Conservation (phyloP, 768 basidiomycete genomes). For the Lactarius sanguifluus region DNA sequence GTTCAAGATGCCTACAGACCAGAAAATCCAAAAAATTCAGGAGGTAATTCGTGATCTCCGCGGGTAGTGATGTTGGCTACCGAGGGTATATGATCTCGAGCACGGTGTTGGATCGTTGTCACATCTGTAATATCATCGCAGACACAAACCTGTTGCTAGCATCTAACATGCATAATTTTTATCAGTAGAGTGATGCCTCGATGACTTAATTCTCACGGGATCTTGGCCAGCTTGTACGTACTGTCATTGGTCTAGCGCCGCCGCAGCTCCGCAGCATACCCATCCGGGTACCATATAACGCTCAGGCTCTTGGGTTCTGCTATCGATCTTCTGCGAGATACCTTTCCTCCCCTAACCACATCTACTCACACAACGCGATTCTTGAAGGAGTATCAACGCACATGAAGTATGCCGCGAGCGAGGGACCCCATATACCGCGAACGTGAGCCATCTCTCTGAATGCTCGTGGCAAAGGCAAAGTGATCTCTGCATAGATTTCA, state of each 20-base stretch:
- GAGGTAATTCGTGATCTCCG: slow-evolving; percentile 47
- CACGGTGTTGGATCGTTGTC: slow-evolving; percentile 8
- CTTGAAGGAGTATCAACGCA: not conserved
- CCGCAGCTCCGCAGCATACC: not conserved
- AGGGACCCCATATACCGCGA: slow-evolving; percentile 5
- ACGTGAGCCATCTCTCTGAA: not conserved
- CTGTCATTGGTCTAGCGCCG: too few species aligned
- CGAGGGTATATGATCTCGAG: not conserved
- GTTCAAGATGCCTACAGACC: slow-evolving; percentile 52
- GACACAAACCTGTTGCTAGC: not conserved
- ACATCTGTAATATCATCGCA: slow-evolving; percentile 5
- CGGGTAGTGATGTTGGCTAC: slow-evolving; percentile 17
- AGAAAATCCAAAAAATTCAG: slow-evolving; percentile 53
- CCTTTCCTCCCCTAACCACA: slow-evolving; percentile 1
- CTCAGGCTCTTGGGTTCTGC: slow-evolving; percentile 14
- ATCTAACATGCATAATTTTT: not conserved
- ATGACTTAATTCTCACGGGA: slow-evolving; percentile 23
- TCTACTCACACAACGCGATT: not conserved
- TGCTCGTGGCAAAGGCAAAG: not conserved
- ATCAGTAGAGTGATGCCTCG: not conserved
- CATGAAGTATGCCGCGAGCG: slow-evolving; percentile 25
- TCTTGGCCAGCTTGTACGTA: too few species aligned
- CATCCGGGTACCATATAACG: slow-evolving; percentile 7
- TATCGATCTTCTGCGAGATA: slow-evolving; percentile 19
- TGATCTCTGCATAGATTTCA: slow-evolving; percentile 31